Evolutionary conservation across 352 stramenopile genomes (phyloP).

Genomic region (Phytophthora pistaciae): DNA sequence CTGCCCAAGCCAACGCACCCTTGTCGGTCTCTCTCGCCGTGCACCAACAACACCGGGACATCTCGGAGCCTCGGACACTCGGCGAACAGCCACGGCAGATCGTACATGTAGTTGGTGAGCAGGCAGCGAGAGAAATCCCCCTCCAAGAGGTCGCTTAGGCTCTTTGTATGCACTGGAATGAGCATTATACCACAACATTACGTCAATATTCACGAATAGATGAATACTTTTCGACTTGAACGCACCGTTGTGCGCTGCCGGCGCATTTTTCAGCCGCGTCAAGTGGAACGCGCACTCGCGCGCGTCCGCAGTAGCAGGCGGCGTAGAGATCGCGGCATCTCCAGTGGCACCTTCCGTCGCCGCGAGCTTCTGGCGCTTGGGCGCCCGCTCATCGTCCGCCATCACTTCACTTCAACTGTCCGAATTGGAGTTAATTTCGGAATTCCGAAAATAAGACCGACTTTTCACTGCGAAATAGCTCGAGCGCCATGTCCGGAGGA

Average conservation of each 20-base stretch:
- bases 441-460: too few relatives aligned
- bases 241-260: conserved; percentile 60
- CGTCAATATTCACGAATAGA: neutral
- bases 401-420: too few relatives aligned
- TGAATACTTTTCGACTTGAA: neutral
- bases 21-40: conserved; percentile 71
- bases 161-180: conserved; percentile 50
- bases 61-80: conserved; percentile 65
- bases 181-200: neutral
- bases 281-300: conserved; percentile 42
- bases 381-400: conserved; percentile 9
- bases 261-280: conserved; percentile 43
- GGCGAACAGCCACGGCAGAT: conserved; percentile 77
- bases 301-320: neutral
- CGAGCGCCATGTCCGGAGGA: neutral
- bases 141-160: conserved; percentile 56
- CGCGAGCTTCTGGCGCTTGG: conserved; percentile 39
- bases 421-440: too few relatives aligned
- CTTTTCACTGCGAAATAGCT: too few relatives aligned
- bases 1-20: conserved; percentile 24
- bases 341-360: neutral
- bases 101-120: conserved; percentile 88
- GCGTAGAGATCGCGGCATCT: neutral
- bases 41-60: conserved; percentile 79
- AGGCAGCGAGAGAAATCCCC: conserved; percentile 72